Evolutionary conservation across 2,329 filamentous ascomycete species (phyloP).

Genomic region (Huntiella omanensis): DNA sequence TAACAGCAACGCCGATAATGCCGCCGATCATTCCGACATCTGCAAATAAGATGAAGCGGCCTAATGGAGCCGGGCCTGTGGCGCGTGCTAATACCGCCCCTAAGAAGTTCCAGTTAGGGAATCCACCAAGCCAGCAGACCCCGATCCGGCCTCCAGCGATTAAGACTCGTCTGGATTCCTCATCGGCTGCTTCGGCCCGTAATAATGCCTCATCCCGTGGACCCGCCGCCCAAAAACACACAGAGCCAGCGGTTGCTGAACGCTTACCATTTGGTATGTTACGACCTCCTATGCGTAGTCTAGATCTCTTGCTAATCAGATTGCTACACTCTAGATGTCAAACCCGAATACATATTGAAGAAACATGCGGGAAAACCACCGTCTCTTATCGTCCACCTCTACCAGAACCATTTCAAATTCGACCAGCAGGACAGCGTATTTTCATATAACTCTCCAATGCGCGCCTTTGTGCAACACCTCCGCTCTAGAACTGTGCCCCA

Average conservation of each 20-base stretch:
- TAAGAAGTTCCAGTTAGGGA: conserved; percentile 31
- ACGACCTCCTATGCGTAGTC: not conserved
- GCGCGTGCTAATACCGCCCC: conserved; percentile 40
- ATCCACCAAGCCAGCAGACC: conserved; percentile 21
- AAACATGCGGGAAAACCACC: conserved; percentile 60
- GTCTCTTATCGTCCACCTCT: conserved; percentile 71
- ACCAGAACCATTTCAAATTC: conserved; percentile 74
- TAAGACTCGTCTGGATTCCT: conserved; percentile 23
- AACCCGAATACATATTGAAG: conserved; percentile 59
- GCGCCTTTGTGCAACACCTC: conserved; percentile 58
- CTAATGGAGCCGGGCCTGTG: conserved; percentile 37
- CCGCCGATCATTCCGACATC: conserved; percentile 15
- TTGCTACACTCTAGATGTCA: conserved; percentile 37
- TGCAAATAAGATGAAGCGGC: conserved; percentile 47
- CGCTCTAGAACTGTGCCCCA: conserved; percentile 64
- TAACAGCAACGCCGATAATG: conserved; percentile 27
- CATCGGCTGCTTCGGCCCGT: conserved; percentile 24
- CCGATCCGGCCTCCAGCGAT: conserved; percentile 9
- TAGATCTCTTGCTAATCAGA: conserved; percentile 7
- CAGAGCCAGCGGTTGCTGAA: conserved; percentile 20
- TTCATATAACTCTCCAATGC: conserved; percentile 83
- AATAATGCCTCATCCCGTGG: conserved; percentile 12
- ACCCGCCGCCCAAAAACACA: conserved; percentile 24
- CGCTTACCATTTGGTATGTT: conserved; percentile 33
- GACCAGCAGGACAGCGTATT: conserved; percentile 90